A percentile compares a stretch with the other conserved stretches of the same genome.
These are phyloP conservation scores for Apiospora hydei DNA, from an alignment of 2,329 filamentous ascomycete genomes.

Conservation along the genomic window DNA sequence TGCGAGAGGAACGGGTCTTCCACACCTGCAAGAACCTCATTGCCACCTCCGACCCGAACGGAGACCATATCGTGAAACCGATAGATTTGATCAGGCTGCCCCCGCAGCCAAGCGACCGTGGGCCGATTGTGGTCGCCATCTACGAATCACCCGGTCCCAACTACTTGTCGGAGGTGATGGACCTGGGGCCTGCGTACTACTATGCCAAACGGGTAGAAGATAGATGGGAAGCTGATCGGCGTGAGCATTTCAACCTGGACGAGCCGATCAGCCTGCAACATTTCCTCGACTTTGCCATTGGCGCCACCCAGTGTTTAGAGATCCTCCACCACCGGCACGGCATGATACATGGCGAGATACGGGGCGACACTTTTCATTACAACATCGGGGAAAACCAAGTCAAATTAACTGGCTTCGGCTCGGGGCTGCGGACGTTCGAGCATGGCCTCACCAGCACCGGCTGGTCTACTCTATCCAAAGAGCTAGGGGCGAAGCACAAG, in stretches of 20 bases:
- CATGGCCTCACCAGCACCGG: conserved; percentile 86
- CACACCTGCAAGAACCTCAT: conserved; percentile 80
- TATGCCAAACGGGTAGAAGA: conserved; percentile 61
- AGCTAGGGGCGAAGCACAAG: conserved; percentile 87
- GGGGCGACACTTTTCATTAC: conserved; percentile 91
- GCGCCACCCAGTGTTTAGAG: conserved; percentile 84
- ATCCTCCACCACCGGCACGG: conserved; percentile 89
- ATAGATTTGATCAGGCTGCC: conserved; percentile 80
- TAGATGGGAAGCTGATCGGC: conserved; percentile 53
- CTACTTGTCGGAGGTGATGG: conserved; percentile 72
- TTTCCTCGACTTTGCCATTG: conserved; percentile 92
- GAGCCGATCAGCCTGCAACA: conserved; percentile 73
- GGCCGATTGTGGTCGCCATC: conserved; percentile 78
- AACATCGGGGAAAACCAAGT: conserved; percentile 74
- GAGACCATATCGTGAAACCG: conserved; percentile 79
- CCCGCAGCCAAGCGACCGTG: conserved; percentile 72
- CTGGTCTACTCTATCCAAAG: conserved; percentile 83
- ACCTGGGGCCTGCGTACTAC: conserved; percentile 81
- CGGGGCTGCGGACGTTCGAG: conserved; percentile 86
- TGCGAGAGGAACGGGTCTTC: conserved; percentile 87
- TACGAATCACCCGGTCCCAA: conserved; percentile 82
- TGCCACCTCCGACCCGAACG: conserved; percentile 73
- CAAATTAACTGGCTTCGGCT: conserved; percentile 84
- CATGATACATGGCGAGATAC: conserved; percentile 88
- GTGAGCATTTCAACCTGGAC: conserved; percentile 55